Percentiles rank a stretch among this genome's conserved stretches.
Conservation (phyloP, 805 yeast genomes). For the Saturnispora diversa region DNA sequence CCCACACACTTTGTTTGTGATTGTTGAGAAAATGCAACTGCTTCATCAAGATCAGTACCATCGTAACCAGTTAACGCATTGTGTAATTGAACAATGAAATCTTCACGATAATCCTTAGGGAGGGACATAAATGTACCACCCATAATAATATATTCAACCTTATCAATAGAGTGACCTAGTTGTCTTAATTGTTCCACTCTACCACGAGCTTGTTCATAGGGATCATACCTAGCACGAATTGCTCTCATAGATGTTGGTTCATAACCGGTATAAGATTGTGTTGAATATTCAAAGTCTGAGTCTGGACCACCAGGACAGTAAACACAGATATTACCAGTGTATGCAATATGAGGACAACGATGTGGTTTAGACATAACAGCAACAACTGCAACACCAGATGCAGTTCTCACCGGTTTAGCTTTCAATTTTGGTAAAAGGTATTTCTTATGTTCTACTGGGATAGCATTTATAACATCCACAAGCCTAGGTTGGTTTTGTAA, state of each 20-base stretch:
- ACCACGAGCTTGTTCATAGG: conserved; percentile 97
- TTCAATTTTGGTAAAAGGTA: conserved; percentile 85
- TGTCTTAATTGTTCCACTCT: conserved; percentile 92
- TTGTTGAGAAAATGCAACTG: conserved; percentile 84
- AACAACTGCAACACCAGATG: conserved; percentile 97
- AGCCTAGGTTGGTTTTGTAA: conserved; percentile 87
- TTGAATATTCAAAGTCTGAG: conserved; percentile 93
- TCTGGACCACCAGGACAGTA: conserved; percentile 99
- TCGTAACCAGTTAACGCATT: conserved; percentile 92
- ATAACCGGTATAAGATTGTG: conserved; percentile 96
- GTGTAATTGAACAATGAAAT: conserved; percentile 80
- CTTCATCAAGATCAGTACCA: conserved; percentile 82
- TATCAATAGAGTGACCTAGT: conserved; percentile 92
- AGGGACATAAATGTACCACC: conserved; percentile 98
- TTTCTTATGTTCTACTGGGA: conserved; percentile 92
- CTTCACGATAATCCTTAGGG: conserved; percentile 82
- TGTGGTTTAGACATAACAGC: conserved; percentile 99
- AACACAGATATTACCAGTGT: conserved; percentile 97
- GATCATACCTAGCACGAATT: conserved; percentile 96
- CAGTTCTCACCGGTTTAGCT: conserved; percentile 98
- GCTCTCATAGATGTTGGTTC: conserved; percentile 99
- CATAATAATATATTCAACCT: conserved; percentile 96
- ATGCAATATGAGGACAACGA: conserved; percentile 97
- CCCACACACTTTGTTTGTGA: conserved; percentile 96
- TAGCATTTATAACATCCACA: conserved; percentile 89